Evolutionary conservation across 768 basidiomycete genomes (phyloP).

Genomic region (Cystofilobasidium ferigula): DNA sequence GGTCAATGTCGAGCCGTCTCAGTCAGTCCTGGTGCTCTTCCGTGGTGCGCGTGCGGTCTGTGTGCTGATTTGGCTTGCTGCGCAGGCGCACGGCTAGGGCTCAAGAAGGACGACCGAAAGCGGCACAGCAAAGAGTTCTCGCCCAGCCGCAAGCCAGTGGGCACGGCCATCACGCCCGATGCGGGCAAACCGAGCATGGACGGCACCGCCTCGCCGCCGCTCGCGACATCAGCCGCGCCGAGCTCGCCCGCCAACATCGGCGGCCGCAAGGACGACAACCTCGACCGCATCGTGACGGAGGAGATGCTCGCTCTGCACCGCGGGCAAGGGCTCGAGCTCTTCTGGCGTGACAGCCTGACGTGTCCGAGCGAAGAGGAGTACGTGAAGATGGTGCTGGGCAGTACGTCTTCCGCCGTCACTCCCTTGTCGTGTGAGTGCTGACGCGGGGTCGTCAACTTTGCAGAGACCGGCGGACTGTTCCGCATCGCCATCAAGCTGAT

Average conservation of each 20-base stretch:
- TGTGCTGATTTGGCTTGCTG: not conserved
- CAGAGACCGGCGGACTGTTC: conserved; percentile 91
- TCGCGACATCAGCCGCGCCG: not conserved
- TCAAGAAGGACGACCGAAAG: not conserved
- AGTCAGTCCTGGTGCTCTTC: too few species aligned
- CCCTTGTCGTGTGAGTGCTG: not conserved
- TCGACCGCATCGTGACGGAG: conserved; percentile 36
- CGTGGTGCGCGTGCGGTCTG: not conserved
- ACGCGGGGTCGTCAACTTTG: not conserved
- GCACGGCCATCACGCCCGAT: too few species aligned
- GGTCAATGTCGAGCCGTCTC: too few species aligned
- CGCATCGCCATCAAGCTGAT: conserved; percentile 87
- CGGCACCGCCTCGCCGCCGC: not conserved
- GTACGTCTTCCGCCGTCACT: conserved; percentile 43
- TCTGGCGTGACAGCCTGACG: conserved; percentile 81
- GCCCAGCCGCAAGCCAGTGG: too few species aligned
- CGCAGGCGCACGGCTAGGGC: not conserved
- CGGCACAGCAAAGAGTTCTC: too few species aligned
- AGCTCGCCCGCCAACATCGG: not conserved
- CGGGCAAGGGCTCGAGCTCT: conserved; percentile 85
- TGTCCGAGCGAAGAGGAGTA: conserved; percentile 95
- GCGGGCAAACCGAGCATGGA: not conserved
- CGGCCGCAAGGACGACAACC: conserved; percentile 13
- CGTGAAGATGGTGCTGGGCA: conserved; percentile 89
- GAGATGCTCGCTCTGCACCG: conserved; percentile 80